Conservation (phyloP, 2,329 filamentous ascomycete genomes). For the Helotiales sp. region DNA sequence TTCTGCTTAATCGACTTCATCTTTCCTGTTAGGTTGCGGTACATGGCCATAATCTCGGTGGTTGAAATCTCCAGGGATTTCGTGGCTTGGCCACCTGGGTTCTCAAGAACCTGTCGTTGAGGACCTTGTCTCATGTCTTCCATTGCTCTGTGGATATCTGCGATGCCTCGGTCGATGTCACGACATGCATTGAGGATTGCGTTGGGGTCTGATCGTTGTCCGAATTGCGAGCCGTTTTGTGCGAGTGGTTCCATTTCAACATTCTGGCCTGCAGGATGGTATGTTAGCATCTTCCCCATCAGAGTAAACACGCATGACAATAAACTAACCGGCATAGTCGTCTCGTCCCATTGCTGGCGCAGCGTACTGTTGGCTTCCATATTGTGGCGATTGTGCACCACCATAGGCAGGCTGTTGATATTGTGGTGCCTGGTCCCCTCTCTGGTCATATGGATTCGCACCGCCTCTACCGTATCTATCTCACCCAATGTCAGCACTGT, state of each 20-base stretch:
- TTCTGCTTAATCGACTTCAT: constrained; percentile 84
- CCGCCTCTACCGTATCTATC: constrained; percentile 58
- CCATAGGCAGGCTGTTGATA: constrained; percentile 27
- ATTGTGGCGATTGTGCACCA: constrained; percentile 26
- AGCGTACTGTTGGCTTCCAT: constrained; percentile 46
- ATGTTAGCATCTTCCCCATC: background rate
- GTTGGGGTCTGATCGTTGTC: constrained; percentile 65
- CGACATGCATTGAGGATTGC: constrained; percentile 84
- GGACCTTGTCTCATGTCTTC: constrained; percentile 68
- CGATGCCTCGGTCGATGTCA: constrained; percentile 78
- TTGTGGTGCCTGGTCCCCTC: constrained; percentile 45
- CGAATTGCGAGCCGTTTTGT: constrained; percentile 52
- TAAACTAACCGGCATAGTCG: constrained; percentile 46
- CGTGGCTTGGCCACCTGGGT: constrained; percentile 67
- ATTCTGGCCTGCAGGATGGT: constrained; percentile 37
- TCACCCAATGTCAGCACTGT: constrained; percentile 23
- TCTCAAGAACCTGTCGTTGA: constrained; percentile 68
- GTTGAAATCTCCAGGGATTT: constrained; percentile 77
- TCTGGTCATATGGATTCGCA: constrained; percentile 64
- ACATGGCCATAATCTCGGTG: constrained; percentile 80
- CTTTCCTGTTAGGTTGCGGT: constrained; percentile 78
- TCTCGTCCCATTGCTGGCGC: constrained; percentile 46
- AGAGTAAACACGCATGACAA: no score
- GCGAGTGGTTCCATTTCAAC: constrained; percentile 72
- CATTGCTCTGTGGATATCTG: constrained; percentile 74